Evolutionary conservation across 2,329 filamentous ascomycete species (phyloP), one percentile per base, ranked within the genome.

Genomic region (Paecilomyces niveus): DNA sequence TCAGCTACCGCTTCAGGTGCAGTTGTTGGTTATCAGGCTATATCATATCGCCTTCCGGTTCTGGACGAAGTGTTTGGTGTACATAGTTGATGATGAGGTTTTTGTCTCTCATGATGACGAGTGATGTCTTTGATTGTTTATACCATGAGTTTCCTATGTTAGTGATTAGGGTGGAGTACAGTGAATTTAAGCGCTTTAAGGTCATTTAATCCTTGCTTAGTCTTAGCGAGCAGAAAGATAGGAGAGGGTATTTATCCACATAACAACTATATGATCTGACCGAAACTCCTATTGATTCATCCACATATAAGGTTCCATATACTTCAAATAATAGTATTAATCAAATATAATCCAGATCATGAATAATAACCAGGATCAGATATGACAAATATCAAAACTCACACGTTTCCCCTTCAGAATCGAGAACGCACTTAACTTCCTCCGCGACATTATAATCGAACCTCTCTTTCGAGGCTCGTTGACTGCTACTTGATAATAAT

Each of bases 381-480:
- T 6, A 45, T 1, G 9, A 45, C 3, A 29, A 29, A 29, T 7
- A 29, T 29, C 26, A 29, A 29, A 29, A 7, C 26, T 29, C 26
- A 29, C 26, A 6, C 26, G 26, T 5, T 29, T 52, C 15, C 11
- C 50, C 22, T 52, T 52, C 50, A 4, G 50, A 52, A 10, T 13
- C 50, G 11, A 65, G 53, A 11, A 63, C 32, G 10, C 49, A 24
- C 18, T 65, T 56, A 10, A 69, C 68, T 33, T 69, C 62, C 18
- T 59, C 56, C 0, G 64, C 63, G 15, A 72, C 52, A 59, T 70
- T 64, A 57, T 70, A 71, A 6, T 62, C 59, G 50, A 66, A 62
- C 26, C 69, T 59, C 21, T 56, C 54, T n/a, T 65, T 60, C 10
- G 54, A 24, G 9, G 58, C 39, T 9, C 39, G 55, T 56, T 61